Conservation (phyloP, 2,329 filamentous ascomycete species). For the Aspergillus viridinutans region DNA sequence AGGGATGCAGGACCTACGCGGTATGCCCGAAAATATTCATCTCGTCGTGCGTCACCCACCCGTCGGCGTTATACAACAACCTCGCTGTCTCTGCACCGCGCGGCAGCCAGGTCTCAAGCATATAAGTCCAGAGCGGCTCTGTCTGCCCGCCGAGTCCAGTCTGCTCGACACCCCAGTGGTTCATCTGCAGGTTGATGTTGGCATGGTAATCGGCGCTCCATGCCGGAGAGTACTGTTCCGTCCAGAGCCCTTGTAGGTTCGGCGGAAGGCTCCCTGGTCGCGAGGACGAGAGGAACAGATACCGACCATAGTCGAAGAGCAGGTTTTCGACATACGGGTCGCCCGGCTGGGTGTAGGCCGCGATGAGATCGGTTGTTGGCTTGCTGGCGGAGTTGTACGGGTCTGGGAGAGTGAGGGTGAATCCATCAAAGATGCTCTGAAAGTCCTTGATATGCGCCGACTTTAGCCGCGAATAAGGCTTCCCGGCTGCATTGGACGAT, state of each 20-base stretch:
- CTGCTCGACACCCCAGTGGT: constrained; percentile 55
- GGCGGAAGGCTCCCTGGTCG: constrained; percentile 50
- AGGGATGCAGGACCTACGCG: constrained; percentile 18
- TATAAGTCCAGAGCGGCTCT: constrained; percentile 50
- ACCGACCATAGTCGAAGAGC: constrained; percentile 50
- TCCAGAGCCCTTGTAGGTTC: constrained; percentile 57
- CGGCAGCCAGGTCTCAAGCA: constrained; percentile 51
- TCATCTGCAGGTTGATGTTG: constrained; percentile 61
- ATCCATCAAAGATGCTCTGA: constrained; percentile 6
- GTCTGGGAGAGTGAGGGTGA: constrained; percentile 42
- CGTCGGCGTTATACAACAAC: constrained; percentile 51
- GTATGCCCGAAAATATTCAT: constrained; percentile 58
- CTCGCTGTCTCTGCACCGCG: constrained; percentile 51
- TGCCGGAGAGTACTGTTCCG: constrained; percentile 40
- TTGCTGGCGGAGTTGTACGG: constrained; percentile 11
- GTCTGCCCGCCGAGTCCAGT: constrained; percentile 47
- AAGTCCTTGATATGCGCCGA: constrained; percentile 16
- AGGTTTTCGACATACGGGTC: constrained; percentile 52
- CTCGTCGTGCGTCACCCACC: constrained; percentile 56
- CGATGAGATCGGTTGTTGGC: constrained; percentile 28
- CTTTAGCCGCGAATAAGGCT: constrained; percentile 9
- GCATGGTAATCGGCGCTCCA: constrained; percentile 57
- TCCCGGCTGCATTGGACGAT: constrained; percentile 13
- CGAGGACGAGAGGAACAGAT: constrained; percentile 53
- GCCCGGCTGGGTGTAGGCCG: constrained; percentile 29